Conservation (phyloP, 208 protist genomes). For the Willaertia magna region DNA sequence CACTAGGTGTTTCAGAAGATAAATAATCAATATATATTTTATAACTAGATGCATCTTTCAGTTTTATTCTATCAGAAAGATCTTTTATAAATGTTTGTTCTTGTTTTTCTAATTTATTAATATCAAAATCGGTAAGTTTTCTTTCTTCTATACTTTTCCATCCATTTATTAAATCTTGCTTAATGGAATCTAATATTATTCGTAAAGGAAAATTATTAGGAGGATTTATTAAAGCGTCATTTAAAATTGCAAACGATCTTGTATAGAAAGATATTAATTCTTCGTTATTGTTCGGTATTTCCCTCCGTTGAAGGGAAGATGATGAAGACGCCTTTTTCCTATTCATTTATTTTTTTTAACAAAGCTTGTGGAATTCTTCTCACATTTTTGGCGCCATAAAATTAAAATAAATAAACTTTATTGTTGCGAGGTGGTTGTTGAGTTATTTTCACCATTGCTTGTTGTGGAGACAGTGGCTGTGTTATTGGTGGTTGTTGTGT, state of each 20-base stretch:
- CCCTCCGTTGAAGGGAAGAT: too few relatives aligned
- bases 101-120: background rate
- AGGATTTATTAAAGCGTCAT: background rate
- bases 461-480: too few relatives aligned
- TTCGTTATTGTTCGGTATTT: too few relatives aligned
- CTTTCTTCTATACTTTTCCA: background rate
- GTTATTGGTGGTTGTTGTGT: too few relatives aligned
- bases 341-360: too few relatives aligned
- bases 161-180: background rate
- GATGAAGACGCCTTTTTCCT: too few relatives aligned
- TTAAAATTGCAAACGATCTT: background rate
- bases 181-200: background rate
- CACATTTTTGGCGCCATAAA: too few relatives aligned
- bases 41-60: background rate
- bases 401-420: too few relatives aligned
- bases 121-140: background rate
- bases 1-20: background rate
- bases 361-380: too few relatives aligned
- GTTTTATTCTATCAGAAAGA: background rate
- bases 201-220: background rate
- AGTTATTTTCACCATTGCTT: too few relatives aligned
- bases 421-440: too few relatives aligned
- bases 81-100: background rate
- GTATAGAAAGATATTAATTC: background rate
- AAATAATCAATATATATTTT: background rate